phyloP scores from a whole-genome alignment of 192 early-diverging fungal genomes.

The Coemansia interrupta region DNA sequence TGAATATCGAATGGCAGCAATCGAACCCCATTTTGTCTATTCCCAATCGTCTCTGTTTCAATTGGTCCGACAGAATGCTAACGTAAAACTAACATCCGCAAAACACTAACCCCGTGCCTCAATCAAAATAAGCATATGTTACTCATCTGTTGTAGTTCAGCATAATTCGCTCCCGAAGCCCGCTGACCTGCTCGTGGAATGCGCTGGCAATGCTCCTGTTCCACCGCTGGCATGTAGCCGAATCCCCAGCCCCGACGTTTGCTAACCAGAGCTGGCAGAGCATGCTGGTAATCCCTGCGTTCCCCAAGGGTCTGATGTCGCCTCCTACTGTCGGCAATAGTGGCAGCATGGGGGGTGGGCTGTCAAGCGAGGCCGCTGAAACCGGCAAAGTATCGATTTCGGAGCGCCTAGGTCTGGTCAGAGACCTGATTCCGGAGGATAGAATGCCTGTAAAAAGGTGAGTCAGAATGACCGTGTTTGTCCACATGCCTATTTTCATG shows the following conservation, averaged over 20 bases:
- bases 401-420: slow-evolving; percentile 29
- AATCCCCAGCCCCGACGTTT: slow-evolving; percentile 29
- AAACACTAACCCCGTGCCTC: no score
- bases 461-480: slow-evolving; percentile 2
- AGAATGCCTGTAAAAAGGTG: slow-evolving; percentile 43
- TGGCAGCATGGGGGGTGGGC: background rate
- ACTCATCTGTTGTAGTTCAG: slow-evolving; percentile 43
- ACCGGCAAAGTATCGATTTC: slow-evolving; percentile 13
- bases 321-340: background rate
- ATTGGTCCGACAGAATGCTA: background rate
- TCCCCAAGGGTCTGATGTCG: slow-evolving; percentile 2
- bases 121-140: slow-evolving; percentile 4
- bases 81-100: no score
- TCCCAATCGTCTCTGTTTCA: no score
- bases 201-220: slow-evolving; percentile 41
- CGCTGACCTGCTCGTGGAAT: slow-evolving; percentile 48
- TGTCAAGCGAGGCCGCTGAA: slow-evolving; percentile 13
- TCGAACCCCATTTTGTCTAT: no score
- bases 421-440: slow-evolving; percentile 29
- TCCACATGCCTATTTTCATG: background rate
- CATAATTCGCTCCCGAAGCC: slow-evolving; percentile 46
- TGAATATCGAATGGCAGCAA: no score
- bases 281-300: slow-evolving; percentile 25
- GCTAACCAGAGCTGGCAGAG: slow-evolving; percentile 36
- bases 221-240: slow-evolving; percentile 45